A percentile compares a stretch with the other conserved stretches of the same genome.
Conservation (phyloP, 495 filamentous ascomycete species). For the Entonaema liquescens region DNA sequence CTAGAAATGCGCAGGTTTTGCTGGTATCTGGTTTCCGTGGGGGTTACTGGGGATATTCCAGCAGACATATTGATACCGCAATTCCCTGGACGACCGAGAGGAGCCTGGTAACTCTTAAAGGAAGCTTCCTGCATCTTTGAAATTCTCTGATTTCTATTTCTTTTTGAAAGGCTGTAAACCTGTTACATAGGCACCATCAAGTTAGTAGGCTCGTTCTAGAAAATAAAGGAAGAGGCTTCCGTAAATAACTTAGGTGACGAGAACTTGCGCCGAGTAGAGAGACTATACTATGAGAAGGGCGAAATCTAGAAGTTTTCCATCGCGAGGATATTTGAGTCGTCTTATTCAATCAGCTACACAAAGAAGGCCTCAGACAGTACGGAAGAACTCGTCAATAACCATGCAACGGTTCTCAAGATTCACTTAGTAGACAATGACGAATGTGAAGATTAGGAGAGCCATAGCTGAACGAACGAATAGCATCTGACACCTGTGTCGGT, state of each 20-base stretch:
- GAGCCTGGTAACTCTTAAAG: conserved; percentile 23
- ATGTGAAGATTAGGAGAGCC: conserved; percentile 16
- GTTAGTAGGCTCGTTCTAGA: conserved; percentile 22
- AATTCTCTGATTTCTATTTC: conserved; percentile 8
- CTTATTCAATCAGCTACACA: conserved; percentile 33
- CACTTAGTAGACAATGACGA: conserved; percentile 23
- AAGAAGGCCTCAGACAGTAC: conserved; percentile 10
- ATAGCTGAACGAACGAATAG: conserved; percentile 31
- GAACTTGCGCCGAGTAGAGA: conserved; percentile 5
- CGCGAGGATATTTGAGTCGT: conserved; percentile 30
- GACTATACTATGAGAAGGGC: conserved; percentile 13
- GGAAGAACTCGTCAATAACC: conserved; percentile 27
- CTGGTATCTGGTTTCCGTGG: background rate
- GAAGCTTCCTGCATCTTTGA: conserved; percentile 39
- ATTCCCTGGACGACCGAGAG: conserved; percentile 5
- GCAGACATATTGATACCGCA: conserved; percentile 31
- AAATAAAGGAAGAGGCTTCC: conserved; percentile 29
- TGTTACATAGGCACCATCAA: conserved; percentile 11
- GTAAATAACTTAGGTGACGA: conserved; percentile 22
- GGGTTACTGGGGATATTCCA: conserved; percentile 5
- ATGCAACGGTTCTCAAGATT: conserved; percentile 33
- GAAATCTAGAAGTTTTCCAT: conserved; percentile 38
- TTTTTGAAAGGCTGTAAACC: conserved; percentile 22
- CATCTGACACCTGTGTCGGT: conserved; percentile 30
- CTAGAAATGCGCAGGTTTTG: background rate